These are phyloP conservation scores for Leptomonas pyrrhocoris DNA, from an alignment of 208 protist genomes.

Conservation along the genomic window DNA sequence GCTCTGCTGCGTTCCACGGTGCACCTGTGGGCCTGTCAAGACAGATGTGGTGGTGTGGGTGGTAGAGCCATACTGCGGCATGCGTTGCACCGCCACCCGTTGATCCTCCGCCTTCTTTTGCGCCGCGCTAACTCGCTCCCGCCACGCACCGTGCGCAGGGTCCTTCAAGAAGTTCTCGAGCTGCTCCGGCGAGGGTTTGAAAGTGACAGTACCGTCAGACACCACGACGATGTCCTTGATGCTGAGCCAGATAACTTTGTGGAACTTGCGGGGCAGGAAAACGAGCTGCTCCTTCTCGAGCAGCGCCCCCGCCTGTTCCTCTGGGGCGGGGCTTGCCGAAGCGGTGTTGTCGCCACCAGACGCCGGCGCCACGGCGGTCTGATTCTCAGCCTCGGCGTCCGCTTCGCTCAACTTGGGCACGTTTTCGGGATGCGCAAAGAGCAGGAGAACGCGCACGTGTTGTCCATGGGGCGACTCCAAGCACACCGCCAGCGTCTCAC, in stretches of 20 bases:
- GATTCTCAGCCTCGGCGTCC: not conserved
- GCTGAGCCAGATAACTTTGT: conserved; percentile 88
- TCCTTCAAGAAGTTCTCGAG: conserved; percentile 62
- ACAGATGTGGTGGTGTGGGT: conserved; percentile 66
- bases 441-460: conserved; percentile 67
- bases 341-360: not conserved
- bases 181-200: conserved; percentile 84
- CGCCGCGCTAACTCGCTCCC: conserved; percentile 41
- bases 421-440: conserved; percentile 3
- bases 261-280: conserved; percentile 82
- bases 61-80: conserved; percentile 49
- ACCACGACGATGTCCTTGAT: conserved; percentile 83
- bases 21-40: conserved; percentile 29
- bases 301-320: not conserved
- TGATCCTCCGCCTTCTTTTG: conserved; percentile 43
- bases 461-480: conserved; percentile 71
- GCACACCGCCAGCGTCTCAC: conserved; percentile 71
- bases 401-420: not conserved
- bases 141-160: conserved; percentile 41
- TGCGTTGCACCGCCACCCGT: conserved; percentile 48
- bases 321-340: not conserved
- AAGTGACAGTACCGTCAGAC: conserved; percentile 50
- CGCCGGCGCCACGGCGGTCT: not conserved
- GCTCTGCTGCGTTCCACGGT: not conserved
- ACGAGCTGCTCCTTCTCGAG: conserved; percentile 46